Conservation (phyloP, 2,329 filamentous ascomycete genomes). For the Ascochyta viciae-villosae region DNA sequence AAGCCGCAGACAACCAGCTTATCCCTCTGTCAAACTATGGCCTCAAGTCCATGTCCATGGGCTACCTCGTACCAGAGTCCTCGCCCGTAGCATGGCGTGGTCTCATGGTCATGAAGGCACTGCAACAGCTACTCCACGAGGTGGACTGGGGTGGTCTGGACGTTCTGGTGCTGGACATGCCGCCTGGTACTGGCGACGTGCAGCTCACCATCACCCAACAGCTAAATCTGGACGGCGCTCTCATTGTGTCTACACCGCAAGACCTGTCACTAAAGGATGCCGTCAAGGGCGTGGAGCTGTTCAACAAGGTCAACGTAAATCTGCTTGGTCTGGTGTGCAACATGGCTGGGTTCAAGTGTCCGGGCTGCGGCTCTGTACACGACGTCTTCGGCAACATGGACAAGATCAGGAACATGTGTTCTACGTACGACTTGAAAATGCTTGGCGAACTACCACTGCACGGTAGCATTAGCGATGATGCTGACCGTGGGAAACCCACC, state of each 20-base stretch:
- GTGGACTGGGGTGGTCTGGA: constrained; percentile 94
- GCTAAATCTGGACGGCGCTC: constrained; percentile 81
- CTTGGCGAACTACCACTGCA: constrained; percentile 90
- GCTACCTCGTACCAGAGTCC: constrained; percentile 81
- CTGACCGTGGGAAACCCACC: constrained; percentile 85
- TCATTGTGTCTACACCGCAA: constrained; percentile 93
- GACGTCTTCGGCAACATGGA: constrained; percentile 65
- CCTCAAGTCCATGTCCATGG: constrained; percentile 98
- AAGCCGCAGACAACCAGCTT: constrained; percentile 72
- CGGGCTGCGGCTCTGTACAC: constrained; percentile 58
- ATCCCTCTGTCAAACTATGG: constrained; percentile 93
- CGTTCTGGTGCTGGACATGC: constrained; percentile 86
- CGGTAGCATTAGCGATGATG: constrained; percentile 83
- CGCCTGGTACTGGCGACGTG: constrained; percentile 93
- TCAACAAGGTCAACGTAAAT: constrained; percentile 81
- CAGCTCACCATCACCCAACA: constrained; percentile 98
- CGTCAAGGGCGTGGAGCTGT: constrained; percentile 90
- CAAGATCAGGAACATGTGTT: constrained; percentile 79
- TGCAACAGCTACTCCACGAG: constrained; percentile 93
- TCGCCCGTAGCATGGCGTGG: constrained; percentile 94
- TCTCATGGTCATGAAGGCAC: constrained; percentile 95
- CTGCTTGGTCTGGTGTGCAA: constrained; percentile 77
- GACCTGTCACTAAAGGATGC: constrained; percentile 92
- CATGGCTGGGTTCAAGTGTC: constrained; percentile 50
- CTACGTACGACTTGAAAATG: constrained; percentile 76